phyloP scores from a whole-genome alignment of 257 asterid genomes.

The Hygrophila difformis region DNA sequence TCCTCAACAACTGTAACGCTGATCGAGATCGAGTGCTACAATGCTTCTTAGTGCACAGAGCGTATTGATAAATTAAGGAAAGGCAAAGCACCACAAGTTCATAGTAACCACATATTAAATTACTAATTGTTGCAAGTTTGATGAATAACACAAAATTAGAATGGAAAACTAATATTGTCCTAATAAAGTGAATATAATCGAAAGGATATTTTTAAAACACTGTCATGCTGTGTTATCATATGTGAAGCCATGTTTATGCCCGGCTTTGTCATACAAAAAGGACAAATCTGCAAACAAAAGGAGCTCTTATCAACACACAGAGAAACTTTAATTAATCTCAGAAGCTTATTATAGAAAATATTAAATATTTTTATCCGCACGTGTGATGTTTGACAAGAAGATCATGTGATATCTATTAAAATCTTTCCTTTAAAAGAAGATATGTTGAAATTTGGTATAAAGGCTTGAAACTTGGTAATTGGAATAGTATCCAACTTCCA shows the following conservation, averaged over 20 bases:
- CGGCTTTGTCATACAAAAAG: constrained; percentile 65
- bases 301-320: constrained; percentile 13
- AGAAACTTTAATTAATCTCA: constrained; percentile 3
- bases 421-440: constrained; percentile 4
- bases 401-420: background rate
- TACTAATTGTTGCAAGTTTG: background rate
- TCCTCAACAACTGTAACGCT: constrained; percentile 46
- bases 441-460: no score
- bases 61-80: constrained; percentile 48
- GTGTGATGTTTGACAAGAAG: background rate
- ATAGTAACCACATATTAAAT: background rate
- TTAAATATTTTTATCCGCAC: constrained; percentile 2
- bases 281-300: constrained; percentile 68
- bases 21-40: constrained; percentile 41
- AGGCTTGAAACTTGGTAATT: no score
- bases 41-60: constrained; percentile 61
- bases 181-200: background rate
- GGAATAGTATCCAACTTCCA: no score
- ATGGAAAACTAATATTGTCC: constrained; percentile 2
- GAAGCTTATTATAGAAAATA: background rate
- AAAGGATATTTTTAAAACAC: constrained; percentile 85
- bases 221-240: constrained; percentile 71
- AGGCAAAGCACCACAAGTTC: constrained; percentile 18
- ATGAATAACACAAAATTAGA: constrained; percentile 4
- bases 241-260: constrained; percentile 81